Conservation (phyloP, 257 asterid species). For the Gentiana straminea region DNA sequence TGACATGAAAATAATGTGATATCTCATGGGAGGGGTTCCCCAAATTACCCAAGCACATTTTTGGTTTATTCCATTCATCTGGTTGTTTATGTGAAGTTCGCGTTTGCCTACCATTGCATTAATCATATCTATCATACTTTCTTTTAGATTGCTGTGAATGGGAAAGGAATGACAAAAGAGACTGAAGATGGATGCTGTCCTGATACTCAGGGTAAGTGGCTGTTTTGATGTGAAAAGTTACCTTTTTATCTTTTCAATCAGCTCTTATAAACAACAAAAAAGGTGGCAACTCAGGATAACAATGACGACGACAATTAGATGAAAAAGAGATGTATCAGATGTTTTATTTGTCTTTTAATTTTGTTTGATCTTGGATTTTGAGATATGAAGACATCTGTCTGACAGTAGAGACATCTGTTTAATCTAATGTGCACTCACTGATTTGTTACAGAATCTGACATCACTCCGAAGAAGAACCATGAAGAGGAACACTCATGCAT, state of each 20-base stretch:
- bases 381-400: background rate
- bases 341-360: conserved; percentile 1
- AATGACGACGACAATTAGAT: too few relatives aligned
- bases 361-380: conserved; percentile 7
- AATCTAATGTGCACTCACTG: conserved; percentile 8
- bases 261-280: conserved; percentile 4
- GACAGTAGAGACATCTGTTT: background rate
- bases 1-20: too few relatives aligned
- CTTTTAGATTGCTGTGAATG: conserved; percentile 36
- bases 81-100: too few relatives aligned
- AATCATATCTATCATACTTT: conserved; percentile 3
- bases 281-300: background rate
- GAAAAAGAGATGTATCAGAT: conserved; percentile 2
- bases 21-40: too few relatives aligned
- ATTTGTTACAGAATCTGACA: conserved; percentile 47
- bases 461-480: conserved; percentile 44
- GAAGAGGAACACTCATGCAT: conserved; percentile 23
- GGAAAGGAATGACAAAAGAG: conserved; percentile 30
- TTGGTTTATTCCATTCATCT: too few relatives aligned
- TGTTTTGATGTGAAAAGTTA: background rate
- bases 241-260: background rate
- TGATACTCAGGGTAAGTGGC: conserved; percentile 43
- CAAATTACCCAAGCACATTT: too few relatives aligned
- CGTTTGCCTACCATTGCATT: background rate
- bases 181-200: conserved; percentile 30